Evolutionary conservation across 805 yeast species (phyloP).

Genomic region (Nakazawaea peltata): DNA sequence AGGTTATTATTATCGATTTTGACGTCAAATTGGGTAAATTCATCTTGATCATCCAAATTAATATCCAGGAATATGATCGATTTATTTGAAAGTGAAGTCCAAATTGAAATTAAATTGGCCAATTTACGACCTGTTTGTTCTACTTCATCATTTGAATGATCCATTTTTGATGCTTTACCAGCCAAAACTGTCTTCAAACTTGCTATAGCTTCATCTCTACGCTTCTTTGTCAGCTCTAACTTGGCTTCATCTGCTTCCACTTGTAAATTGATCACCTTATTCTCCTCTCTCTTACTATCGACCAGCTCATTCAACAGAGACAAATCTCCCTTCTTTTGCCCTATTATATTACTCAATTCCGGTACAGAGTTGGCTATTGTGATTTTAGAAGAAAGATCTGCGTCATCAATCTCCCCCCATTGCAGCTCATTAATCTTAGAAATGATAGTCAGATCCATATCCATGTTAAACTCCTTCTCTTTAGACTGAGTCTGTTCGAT

Average conservation of each 20-base stretch:
- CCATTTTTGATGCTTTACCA: neutral
- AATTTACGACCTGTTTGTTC: slow-evolving; percentile 4
- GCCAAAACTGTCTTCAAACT: neutral
- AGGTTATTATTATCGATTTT: neutral
- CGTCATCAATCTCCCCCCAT: slow-evolving; percentile 1
- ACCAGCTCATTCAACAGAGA: neutral
- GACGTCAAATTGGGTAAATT: too few species aligned
- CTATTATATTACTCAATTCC: slow-evolving; percentile 1
- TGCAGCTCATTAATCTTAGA: too few species aligned
- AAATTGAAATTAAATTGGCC: neutral
- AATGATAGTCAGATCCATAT: too few species aligned
- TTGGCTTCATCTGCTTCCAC: neutral
- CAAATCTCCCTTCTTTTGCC: neutral
- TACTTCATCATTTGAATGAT: neutral
- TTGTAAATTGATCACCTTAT: neutral
- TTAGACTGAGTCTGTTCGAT: neutral
- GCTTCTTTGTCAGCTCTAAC: neutral
- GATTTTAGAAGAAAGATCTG: slow-evolving; percentile 2
- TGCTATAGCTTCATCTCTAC: neutral
- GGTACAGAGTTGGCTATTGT: slow-evolving; percentile 2
- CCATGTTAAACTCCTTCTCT: too few species aligned
- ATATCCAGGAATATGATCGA: neutral
- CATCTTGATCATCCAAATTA: too few species aligned
- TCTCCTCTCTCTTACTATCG: neutral
- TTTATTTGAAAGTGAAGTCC: neutral